Conservation (phyloP, 805 yeast species). For the Ogataea naganishii region DNA sequence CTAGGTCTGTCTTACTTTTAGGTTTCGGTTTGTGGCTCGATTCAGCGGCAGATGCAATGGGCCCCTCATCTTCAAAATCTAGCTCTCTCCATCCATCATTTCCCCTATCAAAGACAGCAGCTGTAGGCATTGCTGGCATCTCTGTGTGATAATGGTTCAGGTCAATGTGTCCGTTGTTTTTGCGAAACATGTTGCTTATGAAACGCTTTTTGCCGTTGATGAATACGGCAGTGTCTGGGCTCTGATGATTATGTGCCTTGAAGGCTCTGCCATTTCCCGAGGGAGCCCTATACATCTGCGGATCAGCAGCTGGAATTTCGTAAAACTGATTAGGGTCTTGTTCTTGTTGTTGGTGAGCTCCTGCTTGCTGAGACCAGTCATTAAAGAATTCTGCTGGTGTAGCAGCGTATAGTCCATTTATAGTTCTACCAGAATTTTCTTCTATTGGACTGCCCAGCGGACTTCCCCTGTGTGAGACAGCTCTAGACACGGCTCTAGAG, state of each 20-base stretch:
- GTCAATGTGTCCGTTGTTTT: background rate
- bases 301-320: background rate
- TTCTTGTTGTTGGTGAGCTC: background rate
- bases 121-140: slow-evolving; percentile 3
- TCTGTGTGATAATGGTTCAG: slow-evolving; percentile 1
- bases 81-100: background rate
- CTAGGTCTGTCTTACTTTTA: too few species aligned
- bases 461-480: too few species aligned
- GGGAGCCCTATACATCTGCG: background rate
- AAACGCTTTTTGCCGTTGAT: too few species aligned
- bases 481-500: too few species aligned
- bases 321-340: background rate
- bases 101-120: slow-evolving; percentile 1
- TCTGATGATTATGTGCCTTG: too few species aligned
- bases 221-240: too few species aligned
- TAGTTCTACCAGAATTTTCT: too few species aligned
- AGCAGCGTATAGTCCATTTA: background rate
- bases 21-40: too few species aligned
- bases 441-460: too few species aligned
- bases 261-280: background rate
- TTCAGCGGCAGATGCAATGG: too few species aligned
- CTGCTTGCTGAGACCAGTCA: background rate
- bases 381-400: slow-evolving; percentile 2
- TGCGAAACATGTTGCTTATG: background rate
- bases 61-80: too few species aligned